Percentiles rank a stretch among this genome's conserved stretches.
phyloP scores from a whole-genome alignment of 768 basidiomycete species.

The Ramaria sp. region DNA sequence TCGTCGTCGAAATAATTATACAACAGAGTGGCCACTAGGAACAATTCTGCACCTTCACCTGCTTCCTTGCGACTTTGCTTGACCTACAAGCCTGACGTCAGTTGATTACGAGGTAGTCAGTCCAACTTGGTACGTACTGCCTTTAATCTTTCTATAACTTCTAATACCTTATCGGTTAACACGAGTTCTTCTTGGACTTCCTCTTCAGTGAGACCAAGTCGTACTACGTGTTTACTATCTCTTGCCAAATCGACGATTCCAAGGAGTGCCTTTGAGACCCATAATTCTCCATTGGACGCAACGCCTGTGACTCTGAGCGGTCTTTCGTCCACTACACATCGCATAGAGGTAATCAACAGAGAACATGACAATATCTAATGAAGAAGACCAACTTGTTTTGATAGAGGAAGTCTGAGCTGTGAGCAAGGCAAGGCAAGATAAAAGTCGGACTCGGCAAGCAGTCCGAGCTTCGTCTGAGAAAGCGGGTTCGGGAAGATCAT shows the following conservation, averaged over 20 bases:
- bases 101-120: background rate
- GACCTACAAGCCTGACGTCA: slow-evolving; percentile 19
- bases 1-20: slow-evolving; percentile 60
- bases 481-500: slow-evolving; percentile 46
- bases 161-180: slow-evolving; percentile 33
- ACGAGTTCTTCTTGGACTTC: slow-evolving; percentile 28
- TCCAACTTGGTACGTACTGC: slow-evolving; percentile 14
- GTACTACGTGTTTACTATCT: slow-evolving; percentile 56
- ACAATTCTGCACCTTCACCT: slow-evolving; percentile 57
- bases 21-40: slow-evolving; percentile 60
- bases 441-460: slow-evolving; percentile 57
- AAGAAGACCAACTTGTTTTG: slow-evolving; percentile 34
- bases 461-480: slow-evolving; percentile 65
- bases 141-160: slow-evolving; percentile 17
- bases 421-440: slow-evolving; percentile 66
- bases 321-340: slow-evolving; percentile 34
- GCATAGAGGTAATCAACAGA: background rate
- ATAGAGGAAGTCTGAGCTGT: slow-evolving; percentile 41
- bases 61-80: slow-evolving; percentile 35
- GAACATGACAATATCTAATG: background rate
- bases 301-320: slow-evolving; percentile 44
- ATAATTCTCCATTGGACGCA: slow-evolving; percentile 66
- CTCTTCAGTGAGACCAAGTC: slow-evolving; percentile 41
- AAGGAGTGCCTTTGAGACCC: slow-evolving; percentile 56
- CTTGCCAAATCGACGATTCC: slow-evolving; percentile 33